Conservation (phyloP, 768 basidiomycete species). For the Mycena indigotica region DNA sequence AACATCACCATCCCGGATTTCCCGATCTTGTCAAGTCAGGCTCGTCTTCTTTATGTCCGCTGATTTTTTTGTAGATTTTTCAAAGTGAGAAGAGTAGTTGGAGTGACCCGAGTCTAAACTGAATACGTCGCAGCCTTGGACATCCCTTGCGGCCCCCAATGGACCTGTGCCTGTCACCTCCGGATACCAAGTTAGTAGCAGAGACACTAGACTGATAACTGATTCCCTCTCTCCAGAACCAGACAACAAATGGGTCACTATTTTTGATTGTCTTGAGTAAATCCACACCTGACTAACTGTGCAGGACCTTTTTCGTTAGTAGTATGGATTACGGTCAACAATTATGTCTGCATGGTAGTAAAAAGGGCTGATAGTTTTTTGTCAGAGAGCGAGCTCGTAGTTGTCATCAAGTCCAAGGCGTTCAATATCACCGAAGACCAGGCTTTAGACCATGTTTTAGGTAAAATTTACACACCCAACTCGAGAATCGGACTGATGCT, state of each 20-base stretch:
- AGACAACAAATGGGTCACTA: constrained; percentile 13
- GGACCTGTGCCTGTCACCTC: constrained; percentile 30
- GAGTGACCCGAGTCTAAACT: constrained; percentile 29
- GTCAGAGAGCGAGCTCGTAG: constrained; percentile 39
- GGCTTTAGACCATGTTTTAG: constrained; percentile 44
- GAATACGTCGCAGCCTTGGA: constrained; percentile 35
- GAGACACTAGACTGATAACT: neutral
- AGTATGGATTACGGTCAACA: constrained; percentile 39
- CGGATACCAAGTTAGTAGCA: constrained; percentile 20
- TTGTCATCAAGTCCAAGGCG: constrained; percentile 44
- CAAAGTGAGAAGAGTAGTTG: constrained; percentile 24
- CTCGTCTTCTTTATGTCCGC: too few relatives aligned
- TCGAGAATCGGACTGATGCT: neutral
- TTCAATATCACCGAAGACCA: constrained; percentile 46
- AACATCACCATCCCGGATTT: constrained; percentile 25
- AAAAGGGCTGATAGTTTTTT: neutral
- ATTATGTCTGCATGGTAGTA: neutral
- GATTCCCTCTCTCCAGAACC: constrained; percentile 2
- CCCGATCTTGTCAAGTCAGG: constrained; percentile 12
- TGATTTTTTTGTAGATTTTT: constrained; percentile 11
- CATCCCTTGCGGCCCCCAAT: constrained; percentile 30
- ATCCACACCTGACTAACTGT: too few relatives aligned
- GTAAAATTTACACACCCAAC: constrained; percentile 13
- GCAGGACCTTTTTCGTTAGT: too few relatives aligned
- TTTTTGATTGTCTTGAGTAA: too few relatives aligned